These are phyloP conservation scores for Dendrobium officinale DNA, from an alignment of 106 monocot species.

Conservation along the genomic window DNA sequence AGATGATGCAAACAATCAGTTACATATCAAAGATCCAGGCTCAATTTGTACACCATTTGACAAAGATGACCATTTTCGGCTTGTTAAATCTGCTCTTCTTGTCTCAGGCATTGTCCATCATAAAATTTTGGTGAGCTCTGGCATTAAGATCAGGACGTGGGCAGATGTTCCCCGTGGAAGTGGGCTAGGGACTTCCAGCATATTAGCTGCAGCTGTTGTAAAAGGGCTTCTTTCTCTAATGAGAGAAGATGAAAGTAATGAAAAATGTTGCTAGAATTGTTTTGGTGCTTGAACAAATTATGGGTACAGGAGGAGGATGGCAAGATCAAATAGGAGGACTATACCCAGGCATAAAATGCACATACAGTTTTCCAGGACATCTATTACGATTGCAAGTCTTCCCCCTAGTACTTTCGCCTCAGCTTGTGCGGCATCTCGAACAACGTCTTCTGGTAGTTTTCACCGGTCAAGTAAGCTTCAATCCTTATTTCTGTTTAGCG, in stretches of 20 bases:
- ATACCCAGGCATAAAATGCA: slow-evolving; percentile 89
- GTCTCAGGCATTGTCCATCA: slow-evolving; percentile 54
- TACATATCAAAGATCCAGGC: slow-evolving; percentile 51
- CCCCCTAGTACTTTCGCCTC: slow-evolving; percentile 47
- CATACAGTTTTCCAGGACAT: slow-evolving; percentile 74
- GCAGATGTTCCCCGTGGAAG: slow-evolving; percentile 92
- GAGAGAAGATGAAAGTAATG: slow-evolving; percentile 77
- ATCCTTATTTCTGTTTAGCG: not conserved
- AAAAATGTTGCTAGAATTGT: slow-evolving; percentile 90
- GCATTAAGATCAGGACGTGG: slow-evolving; percentile 68
- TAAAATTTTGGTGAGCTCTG: slow-evolving; percentile 28
- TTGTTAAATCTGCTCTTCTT: slow-evolving; percentile 85
- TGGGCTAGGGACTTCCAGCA: slow-evolving; percentile 95
- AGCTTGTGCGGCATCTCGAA: slow-evolving; percentile 56
- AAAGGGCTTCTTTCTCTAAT: slow-evolving; percentile 82
- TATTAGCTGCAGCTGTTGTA: slow-evolving; percentile 90
- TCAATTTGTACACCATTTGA: slow-evolving; percentile 59
- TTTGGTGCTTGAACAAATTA: slow-evolving; percentile 79
- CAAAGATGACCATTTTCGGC: slow-evolving; percentile 68
- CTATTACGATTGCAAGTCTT: slow-evolving; percentile 68
- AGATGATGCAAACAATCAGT: slow-evolving; percentile 58
- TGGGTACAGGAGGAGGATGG: slow-evolving; percentile 99
- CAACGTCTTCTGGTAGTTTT: slow-evolving; percentile 82
- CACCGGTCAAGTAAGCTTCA: slow-evolving; percentile 73
- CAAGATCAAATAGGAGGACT: slow-evolving; percentile 98